These are phyloP conservation scores for Nannochloropsis salina DNA, from an alignment of 108 stramenopile genomes.

Conservation along the genomic window DNA sequence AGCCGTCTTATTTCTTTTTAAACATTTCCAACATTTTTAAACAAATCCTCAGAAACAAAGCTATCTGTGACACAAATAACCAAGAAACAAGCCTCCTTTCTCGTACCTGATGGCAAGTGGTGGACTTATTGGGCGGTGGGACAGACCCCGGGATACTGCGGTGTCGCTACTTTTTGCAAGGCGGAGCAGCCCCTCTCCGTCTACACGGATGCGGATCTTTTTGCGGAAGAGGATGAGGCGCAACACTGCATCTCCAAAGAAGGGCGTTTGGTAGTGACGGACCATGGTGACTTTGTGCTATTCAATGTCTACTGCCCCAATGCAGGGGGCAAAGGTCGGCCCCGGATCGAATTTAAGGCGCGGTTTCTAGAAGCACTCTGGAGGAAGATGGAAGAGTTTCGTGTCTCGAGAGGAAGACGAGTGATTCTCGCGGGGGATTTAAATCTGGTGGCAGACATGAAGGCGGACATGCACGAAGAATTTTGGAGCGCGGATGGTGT, in stretches of 20 bases:
- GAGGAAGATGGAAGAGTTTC: not conserved
- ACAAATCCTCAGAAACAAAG: not conserved
- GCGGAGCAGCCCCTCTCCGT: not conserved
- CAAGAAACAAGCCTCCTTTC: not conserved
- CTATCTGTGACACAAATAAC: not conserved
- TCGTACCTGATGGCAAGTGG: not conserved
- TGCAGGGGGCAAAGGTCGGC: not conserved
- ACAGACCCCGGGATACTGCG: not conserved
- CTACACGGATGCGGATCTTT: not conserved
- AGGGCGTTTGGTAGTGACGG: constrained; percentile 39
- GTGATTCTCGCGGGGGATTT: not conserved
- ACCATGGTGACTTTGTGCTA: constrained; percentile 45
- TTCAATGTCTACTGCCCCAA: constrained; percentile 45
- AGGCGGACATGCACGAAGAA: not conserved
- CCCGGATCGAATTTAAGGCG: not conserved
- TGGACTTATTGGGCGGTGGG: not conserved
- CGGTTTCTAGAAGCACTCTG: not conserved
- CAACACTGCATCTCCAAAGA: constrained; percentile 24
- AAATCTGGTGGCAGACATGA: constrained; percentile 14
- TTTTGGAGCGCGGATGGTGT: not conserved
- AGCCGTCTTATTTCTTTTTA: too few species aligned
- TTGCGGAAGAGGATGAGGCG: not conserved
- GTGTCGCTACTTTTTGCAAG: constrained; percentile 12
- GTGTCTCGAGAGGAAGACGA: not conserved
- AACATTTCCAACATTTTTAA: too few species aligned